Evolutionary conservation across 2,329 filamentous ascomycete genomes (phyloP).

Genomic region (Akanthomyces lecanii): DNA sequence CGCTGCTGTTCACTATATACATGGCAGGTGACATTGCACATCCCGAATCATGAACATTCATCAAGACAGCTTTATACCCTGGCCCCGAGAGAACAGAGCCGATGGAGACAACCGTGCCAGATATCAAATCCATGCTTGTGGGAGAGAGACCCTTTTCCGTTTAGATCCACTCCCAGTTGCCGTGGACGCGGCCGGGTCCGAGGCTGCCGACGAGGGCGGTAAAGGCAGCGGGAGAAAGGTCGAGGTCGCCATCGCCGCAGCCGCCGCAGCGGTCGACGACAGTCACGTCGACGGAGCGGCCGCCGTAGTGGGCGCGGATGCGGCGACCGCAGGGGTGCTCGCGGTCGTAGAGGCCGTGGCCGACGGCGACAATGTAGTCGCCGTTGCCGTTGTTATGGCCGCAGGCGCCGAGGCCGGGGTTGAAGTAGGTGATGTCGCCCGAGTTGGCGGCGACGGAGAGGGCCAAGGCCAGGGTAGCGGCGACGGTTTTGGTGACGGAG

Average conservation of each 20-base stretch:
- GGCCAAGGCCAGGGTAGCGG: slow-evolving; percentile 20
- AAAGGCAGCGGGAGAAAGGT: slow-evolving; percentile 46
- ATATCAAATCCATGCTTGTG: neutral
- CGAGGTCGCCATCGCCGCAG: slow-evolving; percentile 44
- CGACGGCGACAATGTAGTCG: slow-evolving; percentile 64
- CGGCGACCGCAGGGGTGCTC: slow-evolving; percentile 55
- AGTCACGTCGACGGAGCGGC: slow-evolving; percentile 49
- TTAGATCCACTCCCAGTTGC: slow-evolving; percentile 27
- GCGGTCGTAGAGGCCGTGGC: slow-evolving; percentile 63
- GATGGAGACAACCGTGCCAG: neutral
- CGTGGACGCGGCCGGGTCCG: slow-evolving; percentile 23
- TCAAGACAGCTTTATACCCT: neutral
- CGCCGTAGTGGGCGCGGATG: slow-evolving; percentile 55
- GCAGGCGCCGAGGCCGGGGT: slow-evolving; percentile 63
- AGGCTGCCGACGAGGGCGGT: slow-evolving; percentile 36
- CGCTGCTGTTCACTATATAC: neutral
- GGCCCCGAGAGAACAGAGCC: neutral
- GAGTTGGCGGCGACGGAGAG: neutral
- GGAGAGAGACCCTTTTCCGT: neutral
- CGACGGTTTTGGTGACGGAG: slow-evolving; percentile 18
- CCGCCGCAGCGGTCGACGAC: slow-evolving; percentile 64
- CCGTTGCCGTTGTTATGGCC: slow-evolving; percentile 50
- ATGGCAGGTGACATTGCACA: neutral
- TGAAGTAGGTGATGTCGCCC: slow-evolving; percentile 49
- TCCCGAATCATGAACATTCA: neutral